Evolutionary conservation across 768 basidiomycete species (phyloP), one percentile per base, ranked within the genome.

Genomic region (Agrocybe pediades): DNA sequence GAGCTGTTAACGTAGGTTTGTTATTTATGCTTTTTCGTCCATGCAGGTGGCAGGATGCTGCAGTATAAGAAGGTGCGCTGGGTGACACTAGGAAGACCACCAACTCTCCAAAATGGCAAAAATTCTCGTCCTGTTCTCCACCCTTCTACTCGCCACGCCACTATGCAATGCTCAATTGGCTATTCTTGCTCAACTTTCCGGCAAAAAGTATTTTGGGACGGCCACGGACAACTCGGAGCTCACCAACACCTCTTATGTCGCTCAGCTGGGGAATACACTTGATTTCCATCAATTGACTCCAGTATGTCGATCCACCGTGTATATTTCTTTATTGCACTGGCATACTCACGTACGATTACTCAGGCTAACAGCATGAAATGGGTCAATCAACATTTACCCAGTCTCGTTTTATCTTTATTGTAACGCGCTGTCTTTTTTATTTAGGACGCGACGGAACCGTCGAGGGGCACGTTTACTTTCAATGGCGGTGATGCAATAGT

Each of bases 361-460:
- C 49, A 70, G 68, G 68, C 69, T 13, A 81, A 81, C 59, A 75
- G 73, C 54, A 81, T 82, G 81, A 82, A 83, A 77, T 82, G 81
- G 80, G 80, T 78, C 52, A 27, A 67, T 50, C 42, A 9, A 23
- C n/a, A 8, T 24, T 20, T 9, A 24, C 20, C 5, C 6, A 6
- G 11, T 5, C 17, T 46, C 27, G 13, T 16, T 29, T 33, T 16
- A 30, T 6, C 17, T 5, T 26, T 41, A 26, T 36, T 44, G 53
- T 2, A 44, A 39, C 16, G n/a, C n/a, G n/a, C n/a, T n/a, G n/a
- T n/a, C n/a, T n/a, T n/a, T n/a, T 9, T n/a, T 13, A 8, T 15
- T 9, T 42, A 83, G 81, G 79, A 80, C 58, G 76, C 79, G 2
- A 82, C 80, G 13, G 82, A 84, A 57, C 80, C 80, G 16, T 62